phyloP scores from a whole-genome alignment of 1,139 yeast genomes.

The Magnusiomyces suaveolens region DNA sequence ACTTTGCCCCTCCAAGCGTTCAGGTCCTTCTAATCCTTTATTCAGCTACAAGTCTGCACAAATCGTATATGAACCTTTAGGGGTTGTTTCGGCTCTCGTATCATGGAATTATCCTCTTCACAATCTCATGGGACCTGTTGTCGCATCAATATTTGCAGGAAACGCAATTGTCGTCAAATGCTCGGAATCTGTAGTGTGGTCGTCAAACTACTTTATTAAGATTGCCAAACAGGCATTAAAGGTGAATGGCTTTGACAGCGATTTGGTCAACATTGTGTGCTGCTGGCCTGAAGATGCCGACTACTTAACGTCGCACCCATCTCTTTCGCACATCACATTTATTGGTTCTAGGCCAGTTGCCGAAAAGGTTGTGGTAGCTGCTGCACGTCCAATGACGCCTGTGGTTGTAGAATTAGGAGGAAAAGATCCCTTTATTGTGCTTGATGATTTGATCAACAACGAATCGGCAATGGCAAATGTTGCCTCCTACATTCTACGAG shows the following conservation, averaged over 20 bases:
- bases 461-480: slow-evolving; percentile 32
- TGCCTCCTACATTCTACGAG: slow-evolving; percentile 80
- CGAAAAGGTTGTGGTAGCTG: slow-evolving; percentile 71
- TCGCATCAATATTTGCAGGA: slow-evolving; percentile 82
- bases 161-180: slow-evolving; percentile 86
- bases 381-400: slow-evolving; percentile 76
- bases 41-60: slow-evolving; percentile 84
- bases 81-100: slow-evolving; percentile 79
- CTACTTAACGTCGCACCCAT: slow-evolving; percentile 72
- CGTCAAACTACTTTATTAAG: slow-evolving; percentile 65
- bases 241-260: slow-evolving; percentile 65
- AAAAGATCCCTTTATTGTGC: slow-evolving; percentile 77
- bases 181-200: slow-evolving; percentile 94
- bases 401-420: slow-evolving; percentile 95
- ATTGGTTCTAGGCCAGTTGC: slow-evolving; percentile 95
- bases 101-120: slow-evolving; percentile 95
- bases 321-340: slow-evolving; percentile 77
- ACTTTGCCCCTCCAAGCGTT: slow-evolving; percentile 61
- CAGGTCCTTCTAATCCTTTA: slow-evolving; percentile 77
- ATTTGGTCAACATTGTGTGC: slow-evolving; percentile 69
- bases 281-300: slow-evolving; percentile 82
- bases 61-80: slow-evolving; percentile 83
- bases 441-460: slow-evolving; percentile 38
- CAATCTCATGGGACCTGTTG: slow-evolving; percentile 82
- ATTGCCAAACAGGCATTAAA: slow-evolving; percentile 63